phyloP scores from a whole-genome alignment of 352 stramenopile genomes.

The Pythium biforme region DNA sequence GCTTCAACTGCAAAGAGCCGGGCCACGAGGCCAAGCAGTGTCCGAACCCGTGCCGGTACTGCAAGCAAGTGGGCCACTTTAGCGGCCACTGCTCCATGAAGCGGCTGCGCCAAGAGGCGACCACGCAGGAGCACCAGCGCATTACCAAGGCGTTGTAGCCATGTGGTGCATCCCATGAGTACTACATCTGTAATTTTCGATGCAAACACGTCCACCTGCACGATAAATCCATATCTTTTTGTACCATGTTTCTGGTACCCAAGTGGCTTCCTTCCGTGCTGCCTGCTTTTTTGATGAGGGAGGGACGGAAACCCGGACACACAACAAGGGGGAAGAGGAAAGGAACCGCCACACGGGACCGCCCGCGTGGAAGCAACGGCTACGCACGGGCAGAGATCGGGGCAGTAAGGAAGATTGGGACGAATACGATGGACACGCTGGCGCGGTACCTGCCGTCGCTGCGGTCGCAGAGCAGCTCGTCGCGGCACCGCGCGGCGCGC shows the following conservation, averaged over 20 bases:
- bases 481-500: slow-evolving; percentile 65
- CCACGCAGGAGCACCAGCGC: slow-evolving; percentile 44
- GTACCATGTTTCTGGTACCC: slow-evolving; percentile 24
- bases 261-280: slow-evolving; percentile 26
- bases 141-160: slow-evolving; percentile 60
- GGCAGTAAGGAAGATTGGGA: neutral
- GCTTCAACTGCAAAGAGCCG: slow-evolving; percentile 86
- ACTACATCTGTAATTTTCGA: slow-evolving; percentile 5
- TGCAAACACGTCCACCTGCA: neutral
- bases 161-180: neutral
- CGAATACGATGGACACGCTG: slow-evolving; percentile 59
- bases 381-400: neutral
- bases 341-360: neutral
- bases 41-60: slow-evolving; percentile 76
- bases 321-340: neutral
- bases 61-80: slow-evolving; percentile 70
- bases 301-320: slow-evolving; percentile 3
- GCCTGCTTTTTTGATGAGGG: slow-evolving; percentile 11
- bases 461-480: slow-evolving; percentile 57
- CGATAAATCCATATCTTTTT: neutral
- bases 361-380: neutral
- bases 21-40: slow-evolving; percentile 79
- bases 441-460: slow-evolving; percentile 74
- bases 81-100: slow-evolving; percentile 76
- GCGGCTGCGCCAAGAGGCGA: slow-evolving; percentile 44